Conservation (phyloP, 2,329 filamentous ascomycete genomes). For the Hypoxylon sp. region DNA sequence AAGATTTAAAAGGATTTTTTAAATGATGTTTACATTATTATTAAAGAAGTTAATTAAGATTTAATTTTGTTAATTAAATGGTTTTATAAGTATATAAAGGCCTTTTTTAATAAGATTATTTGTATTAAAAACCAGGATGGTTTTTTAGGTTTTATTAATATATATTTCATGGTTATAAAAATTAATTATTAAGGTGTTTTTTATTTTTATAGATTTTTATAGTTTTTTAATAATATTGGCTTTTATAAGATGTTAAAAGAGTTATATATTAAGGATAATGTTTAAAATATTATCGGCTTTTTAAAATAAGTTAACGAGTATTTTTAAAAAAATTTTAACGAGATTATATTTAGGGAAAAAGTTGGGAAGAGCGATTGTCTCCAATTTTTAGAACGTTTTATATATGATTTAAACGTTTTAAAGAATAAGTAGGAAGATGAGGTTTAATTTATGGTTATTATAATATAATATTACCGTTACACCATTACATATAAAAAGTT, state of each 20-base stretch:
- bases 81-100: no score
- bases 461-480: neutral
- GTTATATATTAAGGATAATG: no score
- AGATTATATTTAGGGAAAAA: neutral
- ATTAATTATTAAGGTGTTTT: conserved; percentile 14
- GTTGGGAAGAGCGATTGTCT: neutral
- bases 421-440: conserved; percentile 1
- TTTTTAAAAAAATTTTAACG: conserved; percentile 14
- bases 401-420: neutral
- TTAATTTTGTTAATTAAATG: no score
- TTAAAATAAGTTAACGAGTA: conserved; percentile 10
- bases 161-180: neutral
- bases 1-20: no score
- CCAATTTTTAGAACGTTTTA: no score
- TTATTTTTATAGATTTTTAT: conserved; percentile 7
- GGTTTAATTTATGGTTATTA: conserved; percentile 1
- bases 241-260: neutral
- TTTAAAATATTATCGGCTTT: neutral
- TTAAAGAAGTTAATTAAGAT: no score
- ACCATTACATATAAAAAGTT: no score
- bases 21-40: no score
- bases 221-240: conserved; percentile 1
- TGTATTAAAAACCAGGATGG: no score
- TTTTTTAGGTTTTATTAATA: neutral
- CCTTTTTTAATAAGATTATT: no score